These are phyloP conservation scores for Candida golubevii DNA, from an alignment of 805 yeast genomes.

Conservation along the genomic window DNA sequence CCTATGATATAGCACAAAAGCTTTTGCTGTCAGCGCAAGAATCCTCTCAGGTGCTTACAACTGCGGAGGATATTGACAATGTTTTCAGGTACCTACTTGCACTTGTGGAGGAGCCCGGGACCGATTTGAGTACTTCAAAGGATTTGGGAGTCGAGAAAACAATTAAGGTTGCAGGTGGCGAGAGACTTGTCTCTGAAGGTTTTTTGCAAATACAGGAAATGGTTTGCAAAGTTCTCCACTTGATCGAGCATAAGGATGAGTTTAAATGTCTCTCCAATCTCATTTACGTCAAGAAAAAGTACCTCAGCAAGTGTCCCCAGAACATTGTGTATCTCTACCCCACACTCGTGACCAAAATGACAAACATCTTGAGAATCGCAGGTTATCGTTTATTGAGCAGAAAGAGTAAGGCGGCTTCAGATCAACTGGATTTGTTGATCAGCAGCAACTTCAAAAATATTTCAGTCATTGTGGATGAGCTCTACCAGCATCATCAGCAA, in stretches of 20 bases:
- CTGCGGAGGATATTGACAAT: slow-evolving; percentile 49
- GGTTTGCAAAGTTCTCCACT: slow-evolving; percentile 65
- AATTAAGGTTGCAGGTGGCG: slow-evolving; percentile 26
- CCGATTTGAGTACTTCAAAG: slow-evolving; percentile 31
- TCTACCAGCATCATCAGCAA: slow-evolving; percentile 42
- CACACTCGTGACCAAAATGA: slow-evolving; percentile 58
- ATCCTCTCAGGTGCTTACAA: slow-evolving; percentile 26
- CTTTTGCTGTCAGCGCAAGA: slow-evolving; percentile 31
- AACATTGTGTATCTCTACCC: slow-evolving; percentile 70
- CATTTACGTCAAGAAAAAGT: slow-evolving; percentile 36
- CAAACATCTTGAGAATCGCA: slow-evolving; percentile 52
- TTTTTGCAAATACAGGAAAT: slow-evolving; percentile 50
- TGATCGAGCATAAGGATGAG: slow-evolving; percentile 48
- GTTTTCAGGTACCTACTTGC: slow-evolving; percentile 56
- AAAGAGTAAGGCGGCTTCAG: slow-evolving; percentile 29
- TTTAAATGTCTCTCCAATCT: slow-evolving; percentile 30
- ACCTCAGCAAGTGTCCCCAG: slow-evolving; percentile 49
- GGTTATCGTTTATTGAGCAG: slow-evolving; percentile 22
- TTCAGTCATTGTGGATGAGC: slow-evolving; percentile 64
- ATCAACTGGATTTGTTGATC: slow-evolving; percentile 24
- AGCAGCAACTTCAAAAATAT: slow-evolving; percentile 68
- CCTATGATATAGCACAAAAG: slow-evolving; percentile 58
- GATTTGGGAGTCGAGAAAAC: slow-evolving; percentile 37
- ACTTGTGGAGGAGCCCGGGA: slow-evolving; percentile 40
- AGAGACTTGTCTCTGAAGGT: slow-evolving; percentile 30